A percentile compares a stretch with the other conserved stretches of the same genome.
Evolutionary conservation across 2,329 filamentous ascomycete species (phyloP).

Genomic region (Neopestalotiopsis clavispora): DNA sequence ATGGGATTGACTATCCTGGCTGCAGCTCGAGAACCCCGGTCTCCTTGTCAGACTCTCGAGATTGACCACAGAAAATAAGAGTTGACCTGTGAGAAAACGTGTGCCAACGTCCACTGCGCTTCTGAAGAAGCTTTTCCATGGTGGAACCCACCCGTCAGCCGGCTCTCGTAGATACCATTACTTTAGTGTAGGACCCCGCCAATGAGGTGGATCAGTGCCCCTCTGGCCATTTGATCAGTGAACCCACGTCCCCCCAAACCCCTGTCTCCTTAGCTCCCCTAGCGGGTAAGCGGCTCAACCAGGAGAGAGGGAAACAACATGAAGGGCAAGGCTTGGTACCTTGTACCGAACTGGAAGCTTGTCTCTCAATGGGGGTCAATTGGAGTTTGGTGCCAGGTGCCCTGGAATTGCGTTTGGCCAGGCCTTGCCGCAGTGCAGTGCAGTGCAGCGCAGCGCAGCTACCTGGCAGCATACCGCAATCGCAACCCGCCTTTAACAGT

Average conservation of each 20-base stretch:
- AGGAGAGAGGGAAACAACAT: background rate
- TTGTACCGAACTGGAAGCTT: background rate
- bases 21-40: conserved; percentile 26
- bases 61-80: conserved; percentile 20
- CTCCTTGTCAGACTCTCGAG: conserved; percentile 16
- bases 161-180: background rate
- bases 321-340: background rate
- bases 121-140: background rate
- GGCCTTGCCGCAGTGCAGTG: background rate
- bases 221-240: background rate
- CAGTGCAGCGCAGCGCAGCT: too few species aligned
- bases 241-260: background rate
- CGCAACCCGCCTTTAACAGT: background rate
- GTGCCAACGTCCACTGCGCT: background rate
- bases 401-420: background rate
- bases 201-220: background rate
- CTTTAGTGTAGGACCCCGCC: background rate
- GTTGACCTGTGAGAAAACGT: too few species aligned
- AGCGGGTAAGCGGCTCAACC: conserved; percentile 17
- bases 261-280: background rate
- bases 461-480: background rate
- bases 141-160: background rate
- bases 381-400: background rate
- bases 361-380: background rate
- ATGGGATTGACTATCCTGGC: conserved; percentile 26